A percentile compares a stretch with the other conserved stretches of the same genome.
phyloP scores from a whole-genome alignment of 768 basidiomycete species.

The Tremella mesenterica region DNA sequence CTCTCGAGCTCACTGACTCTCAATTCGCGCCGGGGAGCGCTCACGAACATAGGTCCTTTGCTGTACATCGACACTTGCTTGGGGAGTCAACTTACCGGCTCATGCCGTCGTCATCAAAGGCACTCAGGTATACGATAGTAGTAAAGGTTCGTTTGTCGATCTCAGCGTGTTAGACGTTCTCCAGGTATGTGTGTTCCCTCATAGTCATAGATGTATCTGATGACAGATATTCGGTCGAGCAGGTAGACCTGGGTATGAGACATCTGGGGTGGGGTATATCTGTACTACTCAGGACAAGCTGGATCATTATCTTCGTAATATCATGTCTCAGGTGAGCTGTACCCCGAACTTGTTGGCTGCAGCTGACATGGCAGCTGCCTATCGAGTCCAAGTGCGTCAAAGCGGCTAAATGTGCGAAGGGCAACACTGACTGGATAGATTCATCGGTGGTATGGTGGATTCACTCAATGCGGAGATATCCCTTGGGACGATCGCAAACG shows the following conservation, averaged over 20 bases:
- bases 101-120: conserved; percentile 98
- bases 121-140: conserved; percentile 88
- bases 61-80: conserved; percentile 95
- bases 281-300: conserved; percentile 92
- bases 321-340: conserved; percentile 66
- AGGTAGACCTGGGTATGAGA: conserved; percentile 58
- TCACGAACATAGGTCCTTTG: conserved; percentile 64
- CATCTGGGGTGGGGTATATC: conserved; percentile 92
- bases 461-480: conserved; percentile 91
- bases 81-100: conserved; percentile 98
- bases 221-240: conserved; percentile 87
- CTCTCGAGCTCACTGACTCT: background rate
- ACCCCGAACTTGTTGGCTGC: background rate
- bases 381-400: conserved; percentile 47
- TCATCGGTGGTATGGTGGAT: conserved; percentile 75
- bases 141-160: conserved; percentile 81
- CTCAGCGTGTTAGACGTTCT: conserved; percentile 89
- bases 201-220: background rate
- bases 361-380: background rate
- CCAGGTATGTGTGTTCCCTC: conserved; percentile 43
- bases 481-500: conserved; percentile 82
- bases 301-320: conserved; percentile 75
- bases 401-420: too few relatives aligned
- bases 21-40: background rate
- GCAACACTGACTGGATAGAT: too few relatives aligned